Percentiles rank a stretch among this genome's conserved stretches.
Evolutionary conservation across 345 rosid genomes (phyloP).

Genomic region (Rhizophora mangle): DNA sequence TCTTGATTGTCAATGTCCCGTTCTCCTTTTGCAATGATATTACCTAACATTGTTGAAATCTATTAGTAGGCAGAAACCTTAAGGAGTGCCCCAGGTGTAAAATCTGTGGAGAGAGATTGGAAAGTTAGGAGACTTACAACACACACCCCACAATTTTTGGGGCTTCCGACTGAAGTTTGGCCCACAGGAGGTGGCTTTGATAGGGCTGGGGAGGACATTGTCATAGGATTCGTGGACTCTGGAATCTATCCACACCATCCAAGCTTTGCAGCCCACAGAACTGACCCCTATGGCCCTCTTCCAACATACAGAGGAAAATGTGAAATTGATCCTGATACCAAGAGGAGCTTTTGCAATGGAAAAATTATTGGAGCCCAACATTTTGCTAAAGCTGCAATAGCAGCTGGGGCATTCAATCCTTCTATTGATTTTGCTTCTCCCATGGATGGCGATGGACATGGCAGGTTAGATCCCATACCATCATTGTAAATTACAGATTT

Average conservation of each 20-base stretch:
- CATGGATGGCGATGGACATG: slow-evolving; percentile 99
- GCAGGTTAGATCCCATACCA: slow-evolving; percentile 53
- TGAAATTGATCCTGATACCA: slow-evolving; percentile 75
- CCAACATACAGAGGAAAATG: slow-evolving; percentile 93
- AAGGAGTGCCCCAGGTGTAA: slow-evolving; percentile 72
- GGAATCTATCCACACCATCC: slow-evolving; percentile 94
- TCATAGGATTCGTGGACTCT: slow-evolving; percentile 92
- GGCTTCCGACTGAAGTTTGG: slow-evolving; percentile 98
- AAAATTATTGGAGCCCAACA: slow-evolving; percentile 97
- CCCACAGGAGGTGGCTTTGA: slow-evolving; percentile 98
- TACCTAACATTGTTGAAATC: slow-evolving; percentile 42
- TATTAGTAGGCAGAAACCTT: slow-evolving; percentile 87
- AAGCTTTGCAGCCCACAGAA: slow-evolving; percentile 65
- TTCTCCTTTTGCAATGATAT: slow-evolving; percentile 17
- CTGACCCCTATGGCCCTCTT: slow-evolving; percentile 82
- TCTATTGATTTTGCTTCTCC: slow-evolving; percentile 87
- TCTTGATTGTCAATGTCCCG: slow-evolving; percentile 6
- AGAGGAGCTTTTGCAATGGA: slow-evolving; percentile 75
- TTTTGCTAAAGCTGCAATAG: slow-evolving; percentile 94
- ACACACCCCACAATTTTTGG: slow-evolving; percentile 94
- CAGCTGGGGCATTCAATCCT: slow-evolving; percentile 89
- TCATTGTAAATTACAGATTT: background rate
- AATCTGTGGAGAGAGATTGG: slow-evolving; percentile 92
- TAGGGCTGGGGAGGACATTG: slow-evolving; percentile 91
- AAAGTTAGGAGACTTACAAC: slow-evolving; percentile 92